These are phyloP conservation scores for Tetragonia tetragonoides DNA, from an alignment of 148 eudicot species.

Conservation along the genomic window DNA sequence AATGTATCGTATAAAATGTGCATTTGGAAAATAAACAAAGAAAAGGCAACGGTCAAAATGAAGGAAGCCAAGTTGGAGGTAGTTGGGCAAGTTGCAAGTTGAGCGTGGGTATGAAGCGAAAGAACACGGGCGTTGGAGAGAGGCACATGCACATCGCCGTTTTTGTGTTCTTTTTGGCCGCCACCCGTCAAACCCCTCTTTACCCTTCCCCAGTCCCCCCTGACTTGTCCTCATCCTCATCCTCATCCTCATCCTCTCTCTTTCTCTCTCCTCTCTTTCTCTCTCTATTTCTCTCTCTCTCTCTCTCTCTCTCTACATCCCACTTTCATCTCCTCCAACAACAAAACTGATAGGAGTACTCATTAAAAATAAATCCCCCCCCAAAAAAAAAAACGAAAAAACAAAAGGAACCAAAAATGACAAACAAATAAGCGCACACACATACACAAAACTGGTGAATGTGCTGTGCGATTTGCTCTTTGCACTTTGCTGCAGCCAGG, in stretches of 20 bases:
- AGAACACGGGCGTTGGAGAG: conserved; percentile 16
- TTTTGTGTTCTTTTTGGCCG: conserved; percentile 13
- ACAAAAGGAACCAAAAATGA: not conserved
- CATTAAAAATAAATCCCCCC: not conserved
- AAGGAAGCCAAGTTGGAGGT: too few species aligned
- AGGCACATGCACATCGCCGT: conserved; percentile 12
- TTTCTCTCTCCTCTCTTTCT: not conserved
- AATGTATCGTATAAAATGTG: too few species aligned
- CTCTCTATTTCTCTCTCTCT: not conserved
- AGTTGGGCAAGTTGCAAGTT: too few species aligned
- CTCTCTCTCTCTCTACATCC: not conserved
- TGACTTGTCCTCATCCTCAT: not conserved
- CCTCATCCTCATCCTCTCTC: not conserved
- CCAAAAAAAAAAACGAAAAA: not conserved
- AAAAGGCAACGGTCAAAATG: too few species aligned
- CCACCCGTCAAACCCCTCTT: conserved; percentile 21
- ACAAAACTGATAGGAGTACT: not conserved
- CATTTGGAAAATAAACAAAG: too few species aligned
- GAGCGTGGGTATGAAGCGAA: not conserved
- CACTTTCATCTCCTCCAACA: not conserved
- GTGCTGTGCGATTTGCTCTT: conserved; percentile 10
- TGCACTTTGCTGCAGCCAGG: conserved; percentile 14
- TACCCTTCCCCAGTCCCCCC: not conserved
- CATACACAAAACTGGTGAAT: not conserved
- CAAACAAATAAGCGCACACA: not conserved